phyloP scores from a whole-genome alignment of 2,329 filamentous ascomycete genomes.

The Hymenoscyphus fraxineus region DNA sequence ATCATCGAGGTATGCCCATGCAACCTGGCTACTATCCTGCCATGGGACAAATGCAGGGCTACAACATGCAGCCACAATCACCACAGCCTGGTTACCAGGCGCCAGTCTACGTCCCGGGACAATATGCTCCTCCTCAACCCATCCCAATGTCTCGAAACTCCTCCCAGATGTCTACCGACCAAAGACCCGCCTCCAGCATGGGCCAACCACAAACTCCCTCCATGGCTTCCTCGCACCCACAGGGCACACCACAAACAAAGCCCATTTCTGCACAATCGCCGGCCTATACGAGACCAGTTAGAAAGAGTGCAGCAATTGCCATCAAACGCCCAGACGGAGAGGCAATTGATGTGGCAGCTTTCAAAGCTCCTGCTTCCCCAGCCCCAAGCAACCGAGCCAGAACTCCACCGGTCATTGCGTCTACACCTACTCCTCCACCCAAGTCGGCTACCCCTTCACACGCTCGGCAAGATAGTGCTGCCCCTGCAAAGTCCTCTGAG shows the following conservation, averaged over 20 bases:
- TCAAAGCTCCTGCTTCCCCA: slow-evolving; percentile 61
- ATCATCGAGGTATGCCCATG: slow-evolving; percentile 42
- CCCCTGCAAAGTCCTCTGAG: slow-evolving; percentile 64
- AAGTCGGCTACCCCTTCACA: slow-evolving; percentile 67
- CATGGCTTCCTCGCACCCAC: slow-evolving; percentile 40
- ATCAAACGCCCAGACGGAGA: slow-evolving; percentile 85
- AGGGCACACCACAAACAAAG: slow-evolving; percentile 54
- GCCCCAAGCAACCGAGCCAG: slow-evolving; percentile 52
- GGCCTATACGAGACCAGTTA: slow-evolving; percentile 30
- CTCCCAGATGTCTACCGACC: slow-evolving; percentile 72
- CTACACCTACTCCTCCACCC: slow-evolving; percentile 75
- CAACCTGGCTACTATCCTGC: slow-evolving; percentile 41
- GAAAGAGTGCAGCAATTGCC: slow-evolving; percentile 69
- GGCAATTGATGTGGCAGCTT: slow-evolving; percentile 63
- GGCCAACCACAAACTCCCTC: slow-evolving; percentile 35
- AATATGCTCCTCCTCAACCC: slow-evolving; percentile 41
- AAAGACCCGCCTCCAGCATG: slow-evolving; percentile 45
- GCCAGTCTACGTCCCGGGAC: slow-evolving; percentile 35
- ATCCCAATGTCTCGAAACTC: slow-evolving; percentile 73
- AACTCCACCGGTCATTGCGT: slow-evolving; percentile 62
- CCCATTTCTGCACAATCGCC: slow-evolving; percentile 40
- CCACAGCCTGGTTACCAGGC: slow-evolving; percentile 47
- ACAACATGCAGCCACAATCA: slow-evolving; percentile 39
- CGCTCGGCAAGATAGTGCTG: slow-evolving; percentile 62
- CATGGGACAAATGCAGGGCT: slow-evolving; percentile 48